Conservation (phyloP, 2,329 filamentous ascomycete genomes). For the Alternaria sp. region DNA sequence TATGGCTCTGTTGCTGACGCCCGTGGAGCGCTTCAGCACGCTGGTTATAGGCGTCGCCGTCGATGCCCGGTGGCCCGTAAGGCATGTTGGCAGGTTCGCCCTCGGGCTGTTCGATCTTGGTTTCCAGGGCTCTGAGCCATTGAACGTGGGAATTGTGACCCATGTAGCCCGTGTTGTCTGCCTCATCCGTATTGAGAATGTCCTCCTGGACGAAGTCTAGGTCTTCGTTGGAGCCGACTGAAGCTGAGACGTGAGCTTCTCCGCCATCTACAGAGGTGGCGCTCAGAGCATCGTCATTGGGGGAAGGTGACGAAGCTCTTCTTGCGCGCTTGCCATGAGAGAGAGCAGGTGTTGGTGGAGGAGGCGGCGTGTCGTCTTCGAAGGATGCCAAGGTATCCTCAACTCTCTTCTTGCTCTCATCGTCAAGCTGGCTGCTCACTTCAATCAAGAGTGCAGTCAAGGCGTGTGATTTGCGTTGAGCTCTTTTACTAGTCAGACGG, state of each 20-base stretch:
- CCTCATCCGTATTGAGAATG: conserved; percentile 16
- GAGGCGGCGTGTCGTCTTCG: conserved; percentile 11
- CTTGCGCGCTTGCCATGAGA: conserved; percentile 10
- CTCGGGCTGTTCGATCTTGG: conserved; percentile 11
- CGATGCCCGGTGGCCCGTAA: conserved; percentile 28
- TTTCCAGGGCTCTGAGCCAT: conserved; percentile 29
- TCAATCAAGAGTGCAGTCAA: conserved; percentile 26
- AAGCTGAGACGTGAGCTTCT: conserved; percentile 8
- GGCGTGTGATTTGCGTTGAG: conserved; percentile 17
- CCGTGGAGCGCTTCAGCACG: conserved; percentile 7
- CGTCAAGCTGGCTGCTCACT: conserved; percentile 17
- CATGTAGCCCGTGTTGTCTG: conserved; percentile 32
- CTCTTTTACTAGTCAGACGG: conserved; percentile 8
- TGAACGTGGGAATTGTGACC: conserved; percentile 33
- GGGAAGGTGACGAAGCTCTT: neutral
- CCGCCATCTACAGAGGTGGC: conserved; percentile 2
- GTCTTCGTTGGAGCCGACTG: conserved; percentile 20
- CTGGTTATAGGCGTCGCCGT: conserved; percentile 8
- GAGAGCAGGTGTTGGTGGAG: neutral
- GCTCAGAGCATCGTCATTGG: conserved; percentile 3
- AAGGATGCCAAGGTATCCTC: conserved; percentile 16
- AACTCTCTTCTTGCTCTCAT: conserved; percentile 13
- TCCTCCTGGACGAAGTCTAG: conserved; percentile 27
- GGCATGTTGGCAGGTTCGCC: conserved; percentile 13
- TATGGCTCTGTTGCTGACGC: neutral